Base-by-base conservation (phyloP, 768 basidiomycete genomes). In the Russula ochroleuca region DNA sequence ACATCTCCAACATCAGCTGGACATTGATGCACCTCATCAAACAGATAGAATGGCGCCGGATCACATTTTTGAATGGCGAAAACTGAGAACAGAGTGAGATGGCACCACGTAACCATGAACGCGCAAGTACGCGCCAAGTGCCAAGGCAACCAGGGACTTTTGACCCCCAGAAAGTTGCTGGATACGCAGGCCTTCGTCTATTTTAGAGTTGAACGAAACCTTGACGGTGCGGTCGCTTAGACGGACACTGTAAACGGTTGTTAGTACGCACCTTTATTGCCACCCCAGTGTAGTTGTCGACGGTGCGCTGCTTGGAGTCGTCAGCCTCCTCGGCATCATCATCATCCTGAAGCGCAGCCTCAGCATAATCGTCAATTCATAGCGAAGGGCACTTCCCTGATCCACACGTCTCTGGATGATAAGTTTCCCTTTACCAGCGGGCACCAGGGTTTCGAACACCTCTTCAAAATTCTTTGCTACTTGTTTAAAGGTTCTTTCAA, bases 41-140 rank as follows among this genome's bases (percentile, higher is more conserved):
- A 98, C n/a, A 99, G 81, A 75, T 98, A 98, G 78, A 99, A 99
- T 2, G 97, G 97, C 0, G 97, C 96, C 2, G 97, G 97, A 71
- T 99, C 97, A 72, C 96, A 98, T 75, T 97, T 98, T 76, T 99
- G 97, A 68, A 98, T 98, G 17, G 96, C 94, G 71, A 99, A 98
- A 28, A 99, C 95, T 92, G 70, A 0, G 35, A 52, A 19, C 55
- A n/a, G 14, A 19, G 55, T 73, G 23, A 69, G 57, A 40, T 17
- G 28, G 51, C 9, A 13, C 43, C 21, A 48, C 31, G 43, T 28
- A 33, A 2, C 28, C 33, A 56, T 31, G 10, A 2, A 56, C 25
- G 4, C 54, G 4, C 54, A 57, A 15, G n/a, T 45, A 11, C 57
- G 21, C 64, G 92, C 93, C 92, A 38, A 92, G 89, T 3, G 97